Evolutionary conservation across 768 basidiomycete genomes (phyloP).

Genomic region (Arthromyces matolae): DNA sequence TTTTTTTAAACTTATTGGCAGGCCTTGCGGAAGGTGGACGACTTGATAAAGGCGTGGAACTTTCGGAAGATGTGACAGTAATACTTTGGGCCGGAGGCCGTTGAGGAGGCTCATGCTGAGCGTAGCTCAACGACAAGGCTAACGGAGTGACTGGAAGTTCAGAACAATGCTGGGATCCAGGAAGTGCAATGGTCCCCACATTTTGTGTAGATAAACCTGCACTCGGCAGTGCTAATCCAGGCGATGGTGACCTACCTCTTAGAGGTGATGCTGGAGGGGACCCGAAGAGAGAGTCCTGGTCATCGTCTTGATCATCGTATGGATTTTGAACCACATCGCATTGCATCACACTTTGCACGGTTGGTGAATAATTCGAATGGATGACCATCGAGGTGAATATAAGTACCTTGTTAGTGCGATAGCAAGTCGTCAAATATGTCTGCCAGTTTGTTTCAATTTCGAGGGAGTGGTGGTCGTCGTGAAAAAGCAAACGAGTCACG

Average conservation of each 20-base stretch:
- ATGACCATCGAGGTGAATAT: not conserved
- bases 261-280: slow-evolving; percentile 69
- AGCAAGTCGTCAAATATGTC: not conserved
- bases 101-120: slow-evolving; percentile 25
- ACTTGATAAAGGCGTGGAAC: slow-evolving; percentile 11
- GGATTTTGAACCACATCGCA: slow-evolving; percentile 11
- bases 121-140: slow-evolving; percentile 58
- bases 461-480: too few species aligned
- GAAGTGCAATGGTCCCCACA: slow-evolving; percentile 98
- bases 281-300: slow-evolving; percentile 77
- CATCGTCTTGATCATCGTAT: slow-evolving; percentile 31
- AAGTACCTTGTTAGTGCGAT: slow-evolving; percentile 18
- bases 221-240: slow-evolving; percentile 55
- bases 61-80: slow-evolving; percentile 5
- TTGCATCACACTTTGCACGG: slow-evolving; percentile 18
- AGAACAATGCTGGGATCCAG: slow-evolving; percentile 88
- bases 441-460: slow-evolving; percentile 11
- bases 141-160: slow-evolving; percentile 79
- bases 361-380: slow-evolving; percentile 5
- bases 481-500: too few species aligned
- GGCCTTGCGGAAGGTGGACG: slow-evolving; percentile 23
- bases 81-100: slow-evolving; percentile 35
- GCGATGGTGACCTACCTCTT: slow-evolving; percentile 74
- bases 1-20: slow-evolving; percentile 25
- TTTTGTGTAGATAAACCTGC: slow-evolving; percentile 60